phyloP scores from a whole-genome alignment of 2,329 filamentous ascomycete genomes.

The Clathrospora elynae region DNA sequence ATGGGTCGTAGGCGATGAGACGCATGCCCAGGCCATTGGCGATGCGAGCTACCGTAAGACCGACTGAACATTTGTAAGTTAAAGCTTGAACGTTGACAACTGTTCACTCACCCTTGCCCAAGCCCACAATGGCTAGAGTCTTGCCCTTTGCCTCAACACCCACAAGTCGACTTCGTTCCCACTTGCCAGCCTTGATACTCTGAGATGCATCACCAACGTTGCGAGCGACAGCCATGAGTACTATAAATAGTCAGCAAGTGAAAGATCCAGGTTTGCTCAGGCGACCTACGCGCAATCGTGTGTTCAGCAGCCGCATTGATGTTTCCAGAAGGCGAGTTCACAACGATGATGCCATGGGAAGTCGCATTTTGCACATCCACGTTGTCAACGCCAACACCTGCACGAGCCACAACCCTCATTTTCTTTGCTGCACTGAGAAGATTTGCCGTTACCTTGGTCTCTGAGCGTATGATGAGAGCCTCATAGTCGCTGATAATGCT shows the following conservation, averaged over 20 bases:
- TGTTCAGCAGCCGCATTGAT: conserved; percentile 81
- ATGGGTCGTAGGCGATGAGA: conserved; percentile 75
- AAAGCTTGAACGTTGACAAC: no score
- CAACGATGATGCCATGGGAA: conserved; percentile 73
- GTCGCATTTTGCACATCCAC: conserved; percentile 77
- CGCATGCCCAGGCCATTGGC: conserved; percentile 78
- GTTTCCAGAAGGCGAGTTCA: conserved; percentile 80
- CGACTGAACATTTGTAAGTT: conserved; percentile 57
- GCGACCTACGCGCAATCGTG: conserved; percentile 61
- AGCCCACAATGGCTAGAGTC: conserved; percentile 74
- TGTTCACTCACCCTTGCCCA: conserved; percentile 68
- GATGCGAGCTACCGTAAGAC: conserved; percentile 78
- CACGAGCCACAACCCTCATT: conserved; percentile 77
- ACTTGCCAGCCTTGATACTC: conserved; percentile 72
- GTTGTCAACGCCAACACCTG: conserved; percentile 81
- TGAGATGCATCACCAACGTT: conserved; percentile 73
- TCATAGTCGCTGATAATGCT: conserved; percentile 73
- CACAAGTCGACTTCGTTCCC: conserved; percentile 75
- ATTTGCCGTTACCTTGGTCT: conserved; percentile 76
- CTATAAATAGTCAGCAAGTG: conserved; percentile 37
- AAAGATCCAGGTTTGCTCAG: neutral
- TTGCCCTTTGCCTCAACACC: conserved; percentile 80
- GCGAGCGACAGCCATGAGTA: conserved; percentile 74
- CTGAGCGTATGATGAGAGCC: conserved; percentile 78
- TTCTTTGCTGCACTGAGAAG: conserved; percentile 69